phyloP scores from a whole-genome alignment of 352 stramenopile species.

The Nothophytophthora sp. region DNA sequence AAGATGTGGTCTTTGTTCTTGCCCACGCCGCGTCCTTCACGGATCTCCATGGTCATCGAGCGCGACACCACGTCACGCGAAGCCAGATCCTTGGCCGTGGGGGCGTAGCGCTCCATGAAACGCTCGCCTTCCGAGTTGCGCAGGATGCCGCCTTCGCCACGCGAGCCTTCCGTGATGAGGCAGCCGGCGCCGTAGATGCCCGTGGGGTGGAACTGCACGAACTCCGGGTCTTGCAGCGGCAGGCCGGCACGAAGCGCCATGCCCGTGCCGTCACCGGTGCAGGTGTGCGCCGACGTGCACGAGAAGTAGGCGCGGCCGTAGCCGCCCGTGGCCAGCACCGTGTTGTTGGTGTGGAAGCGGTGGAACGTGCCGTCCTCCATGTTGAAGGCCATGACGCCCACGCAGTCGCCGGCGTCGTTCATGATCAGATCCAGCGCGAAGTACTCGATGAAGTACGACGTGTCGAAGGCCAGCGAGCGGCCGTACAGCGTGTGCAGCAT shows the following conservation, averaged over 20 bases:
- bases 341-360: conserved; percentile 92
- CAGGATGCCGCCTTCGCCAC: conserved; percentile 96
- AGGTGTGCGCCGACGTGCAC: conserved; percentile 96
- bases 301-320: conserved; percentile 97
- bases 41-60: conserved; percentile 98
- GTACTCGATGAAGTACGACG: conserved; percentile 98
- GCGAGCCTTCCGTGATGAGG: conserved; percentile 97
- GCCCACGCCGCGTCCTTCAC: conserved; percentile 93
- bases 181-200: conserved; percentile 98
- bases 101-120: conserved; percentile 97
- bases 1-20: conserved; percentile 95
- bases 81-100: conserved; percentile 96
- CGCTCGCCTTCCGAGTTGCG: conserved; percentile 95
- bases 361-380: conserved; percentile 98
- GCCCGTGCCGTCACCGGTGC: conserved; percentile 96
- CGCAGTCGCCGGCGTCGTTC: conserved; percentile 88
- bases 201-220: conserved; percentile 98
- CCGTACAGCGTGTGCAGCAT: conserved; percentile 98
- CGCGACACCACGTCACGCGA: conserved; percentile 95
- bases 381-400: conserved; percentile 96
- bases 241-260: conserved; percentile 96
- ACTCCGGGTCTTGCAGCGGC: conserved; percentile 95
- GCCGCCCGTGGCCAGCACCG: conserved; percentile 94
- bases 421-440: conserved; percentile 98
- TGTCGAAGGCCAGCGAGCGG: conserved; percentile 96